Percentiles rank a stretch among this genome's conserved stretches.
phyloP scores from a whole-genome alignment of 495 filamentous ascomycete genomes.

The Hyphodiscus hymeniophilus region DNA sequence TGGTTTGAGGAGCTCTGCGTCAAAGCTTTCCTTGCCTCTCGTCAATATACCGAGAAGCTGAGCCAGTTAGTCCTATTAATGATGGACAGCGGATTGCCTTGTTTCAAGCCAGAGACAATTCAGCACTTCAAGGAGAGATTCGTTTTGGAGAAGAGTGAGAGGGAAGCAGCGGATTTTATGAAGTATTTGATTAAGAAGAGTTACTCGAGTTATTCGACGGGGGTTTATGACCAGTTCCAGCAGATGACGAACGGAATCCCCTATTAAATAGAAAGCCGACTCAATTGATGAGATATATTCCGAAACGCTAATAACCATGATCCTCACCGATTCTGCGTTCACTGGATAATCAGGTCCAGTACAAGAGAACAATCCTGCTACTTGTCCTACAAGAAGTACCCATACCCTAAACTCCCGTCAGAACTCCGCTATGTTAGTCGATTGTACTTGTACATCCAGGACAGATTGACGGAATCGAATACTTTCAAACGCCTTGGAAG shows the following conservation, averaged over 20 bases:
- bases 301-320: too few relatives aligned
- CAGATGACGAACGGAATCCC: constrained; percentile 96
- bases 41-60: constrained; percentile 79
- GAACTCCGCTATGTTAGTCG: too few relatives aligned
- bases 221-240: constrained; percentile 95
- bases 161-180: constrained; percentile 94
- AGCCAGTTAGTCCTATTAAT: constrained; percentile 85
- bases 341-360: too few relatives aligned
- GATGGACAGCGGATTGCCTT: constrained; percentile 93
- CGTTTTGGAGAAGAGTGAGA: constrained; percentile 84
- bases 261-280: constrained; percentile 46
- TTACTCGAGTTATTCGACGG: constrained; percentile 79
- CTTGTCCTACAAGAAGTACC: too few relatives aligned
- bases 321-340: too few relatives aligned
- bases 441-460: too few relatives aligned
- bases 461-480: too few relatives aligned
- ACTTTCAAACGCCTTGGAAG: too few relatives aligned
- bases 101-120: constrained; percentile 96
- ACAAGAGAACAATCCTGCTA: too few relatives aligned
- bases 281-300: too few relatives aligned
- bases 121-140: constrained; percentile 89
- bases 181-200: constrained; percentile 79
- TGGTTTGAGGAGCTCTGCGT: constrained; percentile 96
- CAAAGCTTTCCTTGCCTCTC: constrained; percentile 89
- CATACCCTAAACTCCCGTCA: too few relatives aligned